phyloP scores from a whole-genome alignment of 2,329 filamentous ascomycete genomes.

The Ascocoryne sarcoides region DNA sequence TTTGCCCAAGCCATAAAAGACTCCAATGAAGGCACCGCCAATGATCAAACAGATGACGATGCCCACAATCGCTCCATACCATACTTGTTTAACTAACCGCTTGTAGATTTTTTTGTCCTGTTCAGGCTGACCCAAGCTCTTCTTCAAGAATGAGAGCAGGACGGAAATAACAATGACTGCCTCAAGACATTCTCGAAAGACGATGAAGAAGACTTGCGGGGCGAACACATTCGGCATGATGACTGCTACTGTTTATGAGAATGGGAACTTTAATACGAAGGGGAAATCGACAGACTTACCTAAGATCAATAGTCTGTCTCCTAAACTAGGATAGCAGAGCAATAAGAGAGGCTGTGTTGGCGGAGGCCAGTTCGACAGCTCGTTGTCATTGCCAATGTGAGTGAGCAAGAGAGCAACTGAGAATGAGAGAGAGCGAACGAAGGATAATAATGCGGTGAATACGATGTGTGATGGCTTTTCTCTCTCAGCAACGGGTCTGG shows the following conservation, averaged over 20 bases:
- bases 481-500: too few species aligned
- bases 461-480: too few species aligned
- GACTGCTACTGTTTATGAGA: neutral
- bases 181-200: conserved; percentile 79
- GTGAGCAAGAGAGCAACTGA: too few species aligned
- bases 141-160: conserved; percentile 77
- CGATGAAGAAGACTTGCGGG: conserved; percentile 77
- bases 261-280: neutral
- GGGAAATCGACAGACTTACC: too few species aligned
- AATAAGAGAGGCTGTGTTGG: too few species aligned
- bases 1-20: conserved; percentile 55
- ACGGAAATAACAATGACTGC: conserved; percentile 79
- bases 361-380: too few species aligned
- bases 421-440: too few species aligned
- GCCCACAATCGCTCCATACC: conserved; percentile 45
- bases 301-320: too few species aligned
- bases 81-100: conserved; percentile 53
- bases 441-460: too few species aligned
- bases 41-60: conserved; percentile 49
- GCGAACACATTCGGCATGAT: neutral
- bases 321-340: too few species aligned
- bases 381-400: too few species aligned
- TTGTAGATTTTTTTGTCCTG: conserved; percentile 57
- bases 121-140: conserved; percentile 59
- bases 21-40: conserved; percentile 52